These are phyloP conservation scores for Ogataea thermomethanolica DNA, from an alignment of 805 yeast genomes.

Conservation along the genomic window DNA sequence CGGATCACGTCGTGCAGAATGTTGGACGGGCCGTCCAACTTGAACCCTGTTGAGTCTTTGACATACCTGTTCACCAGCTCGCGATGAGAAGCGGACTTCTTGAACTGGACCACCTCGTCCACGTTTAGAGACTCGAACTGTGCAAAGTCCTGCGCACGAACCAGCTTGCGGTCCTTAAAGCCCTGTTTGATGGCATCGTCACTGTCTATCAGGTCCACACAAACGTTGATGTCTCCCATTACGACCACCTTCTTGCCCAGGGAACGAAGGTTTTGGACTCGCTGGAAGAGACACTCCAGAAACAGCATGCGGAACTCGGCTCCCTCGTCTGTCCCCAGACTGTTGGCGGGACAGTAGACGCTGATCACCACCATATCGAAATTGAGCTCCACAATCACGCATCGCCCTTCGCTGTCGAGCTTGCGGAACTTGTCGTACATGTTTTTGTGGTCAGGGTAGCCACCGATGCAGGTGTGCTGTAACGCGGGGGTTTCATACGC, in stretches of 20 bases:
- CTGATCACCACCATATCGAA: slow-evolving; percentile 58
- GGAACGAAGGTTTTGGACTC: slow-evolving; percentile 54
- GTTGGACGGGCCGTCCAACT: slow-evolving; percentile 33
- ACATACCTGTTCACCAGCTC: slow-evolving; percentile 43
- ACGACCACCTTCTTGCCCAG: slow-evolving; percentile 68
- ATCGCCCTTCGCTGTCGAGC: slow-evolving; percentile 86
- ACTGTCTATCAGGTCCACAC: slow-evolving; percentile 75
- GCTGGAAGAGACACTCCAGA: slow-evolving; percentile 52
- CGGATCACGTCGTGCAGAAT: slow-evolving; percentile 61
- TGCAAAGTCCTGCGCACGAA: slow-evolving; percentile 19
- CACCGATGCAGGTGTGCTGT: slow-evolving; percentile 53
- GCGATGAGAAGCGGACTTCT: slow-evolving; percentile 40
- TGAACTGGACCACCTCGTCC: slow-evolving; percentile 32
- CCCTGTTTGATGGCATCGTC: slow-evolving; percentile 62
- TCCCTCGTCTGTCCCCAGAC: slow-evolving; percentile 65
- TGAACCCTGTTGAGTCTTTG: slow-evolving; percentile 27
- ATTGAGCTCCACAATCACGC: slow-evolving; percentile 69
- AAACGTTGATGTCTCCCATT: slow-evolving; percentile 86
- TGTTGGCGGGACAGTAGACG: slow-evolving; percentile 90
- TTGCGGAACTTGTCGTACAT: slow-evolving; percentile 25
- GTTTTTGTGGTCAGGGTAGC: slow-evolving; percentile 50
- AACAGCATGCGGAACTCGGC: slow-evolving; percentile 57
- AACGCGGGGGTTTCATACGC: slow-evolving; percentile 15
- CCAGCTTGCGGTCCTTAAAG: slow-evolving; percentile 36
- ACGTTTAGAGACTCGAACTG: slow-evolving; percentile 37